phyloP scores from a whole-genome alignment of 2,329 filamentous ascomycete species.

The Fusarium tjaetaba region DNA sequence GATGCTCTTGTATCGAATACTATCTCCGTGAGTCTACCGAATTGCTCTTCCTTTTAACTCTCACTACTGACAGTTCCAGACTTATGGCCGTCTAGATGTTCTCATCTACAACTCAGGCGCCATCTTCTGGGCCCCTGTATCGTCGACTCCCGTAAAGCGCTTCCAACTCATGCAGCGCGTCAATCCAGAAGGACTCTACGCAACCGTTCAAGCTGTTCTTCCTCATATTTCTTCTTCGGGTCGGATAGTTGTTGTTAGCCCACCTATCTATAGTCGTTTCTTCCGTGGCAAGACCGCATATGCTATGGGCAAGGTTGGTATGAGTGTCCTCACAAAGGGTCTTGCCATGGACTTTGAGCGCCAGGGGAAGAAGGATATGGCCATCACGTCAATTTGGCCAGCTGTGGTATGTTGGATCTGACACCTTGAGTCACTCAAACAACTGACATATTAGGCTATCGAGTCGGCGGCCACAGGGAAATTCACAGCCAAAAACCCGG shows the following conservation, averaged over 20 bases:
- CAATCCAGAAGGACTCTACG: conserved; percentile 81
- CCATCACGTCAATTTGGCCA: conserved; percentile 85
- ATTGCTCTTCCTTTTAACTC: background rate
- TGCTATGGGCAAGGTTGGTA: conserved; percentile 80
- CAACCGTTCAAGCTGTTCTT: conserved; percentile 72
- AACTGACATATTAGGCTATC: conserved; percentile 61
- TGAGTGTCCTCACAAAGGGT: conserved; percentile 84
- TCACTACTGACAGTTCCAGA: conserved; percentile 43
- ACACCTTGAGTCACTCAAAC: background rate
- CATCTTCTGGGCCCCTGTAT: conserved; percentile 84
- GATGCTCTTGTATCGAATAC: conserved; percentile 67
- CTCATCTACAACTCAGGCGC: conserved; percentile 86
- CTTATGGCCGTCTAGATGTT: conserved; percentile 74
- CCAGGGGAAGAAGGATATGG: conserved; percentile 73
- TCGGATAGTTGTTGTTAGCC: conserved; percentile 80
- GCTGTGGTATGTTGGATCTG: conserved; percentile 65
- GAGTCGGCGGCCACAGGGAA: conserved; percentile 78
- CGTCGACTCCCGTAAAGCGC: conserved; percentile 77
- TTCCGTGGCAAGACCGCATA: conserved; percentile 89
- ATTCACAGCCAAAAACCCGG: conserved; percentile 56
- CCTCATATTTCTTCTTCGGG: conserved; percentile 71
- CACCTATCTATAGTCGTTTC: conserved; percentile 86
- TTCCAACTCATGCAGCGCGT: conserved; percentile 82
- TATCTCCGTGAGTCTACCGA: conserved; percentile 47
- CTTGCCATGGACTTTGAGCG: conserved; percentile 83